Conservation (phyloP, 495 filamentous ascomycete species). For the Penicillium angulare region DNA sequence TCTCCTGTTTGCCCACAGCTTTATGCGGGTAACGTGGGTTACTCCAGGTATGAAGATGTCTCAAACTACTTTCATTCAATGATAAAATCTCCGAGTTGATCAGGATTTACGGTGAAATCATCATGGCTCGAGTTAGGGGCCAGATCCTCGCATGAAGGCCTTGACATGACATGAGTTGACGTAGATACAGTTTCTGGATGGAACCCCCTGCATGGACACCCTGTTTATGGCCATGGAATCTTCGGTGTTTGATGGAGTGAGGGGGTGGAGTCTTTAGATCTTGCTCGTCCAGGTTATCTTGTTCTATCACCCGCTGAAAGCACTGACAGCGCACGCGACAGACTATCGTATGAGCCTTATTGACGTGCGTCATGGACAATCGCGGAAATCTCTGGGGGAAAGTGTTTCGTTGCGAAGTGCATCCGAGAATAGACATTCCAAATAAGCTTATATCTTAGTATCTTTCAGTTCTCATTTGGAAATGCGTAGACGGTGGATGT, state of each 20-base stretch:
- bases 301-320: slow-evolving; percentile 52
- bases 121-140: slow-evolving; percentile 9
- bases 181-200: slow-evolving; percentile 62
- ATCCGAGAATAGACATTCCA: slow-evolving; percentile 65
- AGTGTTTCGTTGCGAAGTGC: slow-evolving; percentile 61
- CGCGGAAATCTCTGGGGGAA: slow-evolving; percentile 53
- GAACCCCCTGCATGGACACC: slow-evolving; percentile 40
- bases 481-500: slow-evolving; percentile 5
- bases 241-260: slow-evolving; percentile 31
- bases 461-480: slow-evolving; percentile 52
- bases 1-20: neutral
- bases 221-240: slow-evolving; percentile 53
- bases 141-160: slow-evolving; percentile 31
- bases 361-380: neutral
- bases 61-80: slow-evolving; percentile 40
- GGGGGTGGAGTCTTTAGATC: slow-evolving; percentile 30
- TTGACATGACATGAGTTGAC: slow-evolving; percentile 54
- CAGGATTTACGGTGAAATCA: slow-evolving; percentile 13
- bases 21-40: slow-evolving; percentile 35
- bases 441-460: slow-evolving; percentile 53
- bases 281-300: slow-evolving; percentile 43
- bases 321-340: slow-evolving; percentile 61
- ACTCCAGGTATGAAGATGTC: slow-evolving; percentile 45
- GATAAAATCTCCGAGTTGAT: slow-evolving; percentile 26
- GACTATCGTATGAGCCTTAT: slow-evolving; percentile 5